A percentile compares a stretch with the other conserved stretches of the same genome.
Evolutionary conservation across 2,329 filamentous ascomycete species (phyloP).

Genomic region (Epichloe aotearoae): DNA sequence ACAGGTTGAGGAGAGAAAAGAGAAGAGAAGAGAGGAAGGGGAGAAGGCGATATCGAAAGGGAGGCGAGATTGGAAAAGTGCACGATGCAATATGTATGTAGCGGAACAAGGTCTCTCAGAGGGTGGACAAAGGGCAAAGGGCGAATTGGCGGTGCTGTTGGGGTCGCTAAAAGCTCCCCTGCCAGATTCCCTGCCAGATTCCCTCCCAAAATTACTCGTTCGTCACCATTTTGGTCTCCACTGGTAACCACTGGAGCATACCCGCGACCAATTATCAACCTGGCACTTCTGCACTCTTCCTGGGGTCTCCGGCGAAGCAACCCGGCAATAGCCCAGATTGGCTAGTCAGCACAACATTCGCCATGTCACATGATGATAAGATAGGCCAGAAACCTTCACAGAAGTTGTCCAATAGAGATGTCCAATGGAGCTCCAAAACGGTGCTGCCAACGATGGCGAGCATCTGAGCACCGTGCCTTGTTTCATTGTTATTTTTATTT

Average conservation of each 20-base stretch:
- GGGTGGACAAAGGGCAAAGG: not conserved
- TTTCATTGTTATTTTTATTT: too few species aligned
- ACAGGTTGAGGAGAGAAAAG: not conserved
- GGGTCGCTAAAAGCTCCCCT: not conserved
- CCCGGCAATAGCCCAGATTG: too few species aligned
- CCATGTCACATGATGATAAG: not conserved
- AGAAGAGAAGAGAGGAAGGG: not conserved
- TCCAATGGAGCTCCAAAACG: too few species aligned
- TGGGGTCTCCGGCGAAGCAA: too few species aligned
- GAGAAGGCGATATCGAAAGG: not conserved
- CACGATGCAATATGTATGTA: not conserved
- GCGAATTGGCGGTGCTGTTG: not conserved
- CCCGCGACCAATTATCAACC: not conserved
- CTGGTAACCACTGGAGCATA: too few species aligned
- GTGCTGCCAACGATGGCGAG: too few species aligned
- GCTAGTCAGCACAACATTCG: not conserved
- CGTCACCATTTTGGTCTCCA: not conserved
- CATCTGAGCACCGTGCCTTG: too few species aligned
- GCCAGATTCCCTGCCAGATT: not conserved
- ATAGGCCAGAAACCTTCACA: not conserved
- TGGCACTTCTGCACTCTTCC: not conserved
- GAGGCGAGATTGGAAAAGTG: not conserved
- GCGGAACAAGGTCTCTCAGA: not conserved
- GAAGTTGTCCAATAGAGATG: too few species aligned
- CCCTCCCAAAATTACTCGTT: too few species aligned